Conservation (phyloP, 768 basidiomycete species). For the Tricholomella constricta region DNA sequence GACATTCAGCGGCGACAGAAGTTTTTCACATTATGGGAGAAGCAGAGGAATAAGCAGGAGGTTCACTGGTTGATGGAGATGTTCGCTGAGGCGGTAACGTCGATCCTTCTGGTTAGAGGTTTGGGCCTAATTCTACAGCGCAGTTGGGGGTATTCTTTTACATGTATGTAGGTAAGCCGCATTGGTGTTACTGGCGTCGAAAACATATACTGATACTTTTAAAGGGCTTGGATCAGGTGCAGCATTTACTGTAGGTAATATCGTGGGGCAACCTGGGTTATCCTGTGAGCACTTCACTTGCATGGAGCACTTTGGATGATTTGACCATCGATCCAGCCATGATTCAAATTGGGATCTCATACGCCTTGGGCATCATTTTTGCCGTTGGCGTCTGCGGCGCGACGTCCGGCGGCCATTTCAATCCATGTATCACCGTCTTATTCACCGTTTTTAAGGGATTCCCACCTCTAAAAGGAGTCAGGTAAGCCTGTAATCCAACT, state of each 20-base stretch:
- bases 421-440: conserved; percentile 60
- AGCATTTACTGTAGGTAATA: conserved; percentile 48
- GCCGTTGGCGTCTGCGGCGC: conserved; percentile 53
- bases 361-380: conserved; percentile 59
- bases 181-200: too few relatives aligned
- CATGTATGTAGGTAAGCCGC: conserved; percentile 45
- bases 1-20: conserved; percentile 42
- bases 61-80: conserved; percentile 59
- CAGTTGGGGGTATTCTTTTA: conserved; percentile 67
- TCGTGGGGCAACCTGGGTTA: conserved; percentile 39
- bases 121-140: conserved; percentile 2
- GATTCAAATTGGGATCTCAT: conserved; percentile 59
- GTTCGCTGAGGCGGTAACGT: conserved; percentile 61
- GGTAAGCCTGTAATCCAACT: conserved; percentile 32
- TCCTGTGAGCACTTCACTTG: conserved; percentile 45
- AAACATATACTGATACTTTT: neutral
- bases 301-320: neutral
- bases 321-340: conserved; percentile 40
- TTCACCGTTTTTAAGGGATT: conserved; percentile 55
- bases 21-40: conserved; percentile 53
- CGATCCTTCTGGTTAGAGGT: neutral
- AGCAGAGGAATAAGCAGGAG: conserved; percentile 37
- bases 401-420: conserved; percentile 67
- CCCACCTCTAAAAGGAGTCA: conserved; percentile 49
- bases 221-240: conserved; percentile 58